Conservation (phyloP, 352 stramenopile genomes). For the Pythium utonaiense region DNA sequence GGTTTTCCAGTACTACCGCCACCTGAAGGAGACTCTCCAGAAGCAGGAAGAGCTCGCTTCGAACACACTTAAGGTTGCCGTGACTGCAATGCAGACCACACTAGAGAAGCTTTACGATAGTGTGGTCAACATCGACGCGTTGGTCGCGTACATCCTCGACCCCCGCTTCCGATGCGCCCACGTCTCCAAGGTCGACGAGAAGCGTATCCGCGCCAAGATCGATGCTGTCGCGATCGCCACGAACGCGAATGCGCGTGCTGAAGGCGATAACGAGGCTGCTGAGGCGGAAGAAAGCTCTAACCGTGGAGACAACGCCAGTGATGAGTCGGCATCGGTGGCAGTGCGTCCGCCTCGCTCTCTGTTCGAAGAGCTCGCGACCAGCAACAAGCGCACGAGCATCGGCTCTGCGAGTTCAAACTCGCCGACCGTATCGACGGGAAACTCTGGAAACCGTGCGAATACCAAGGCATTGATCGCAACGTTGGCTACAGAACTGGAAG, state of each 20-base stretch:
- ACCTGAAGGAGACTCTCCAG: constrained; percentile 9
- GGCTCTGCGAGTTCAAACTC: background rate
- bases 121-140: constrained; percentile 1
- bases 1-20: constrained; percentile 20
- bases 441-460: background rate
- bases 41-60: background rate
- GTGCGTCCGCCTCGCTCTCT: constrained; percentile 11
- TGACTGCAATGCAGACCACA: constrained; percentile 7
- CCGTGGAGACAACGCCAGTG: background rate
- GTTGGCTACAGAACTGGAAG: background rate
- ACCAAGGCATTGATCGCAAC: background rate
- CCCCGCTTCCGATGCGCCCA: constrained; percentile 11
- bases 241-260: background rate
- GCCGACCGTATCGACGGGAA: background rate
- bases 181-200: constrained; percentile 8
- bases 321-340: background rate
- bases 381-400: constrained; percentile 10
- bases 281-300: background rate
- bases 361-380: constrained; percentile 20
- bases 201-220: constrained; percentile 2
- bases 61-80: background rate
- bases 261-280: background rate
- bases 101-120: constrained; percentile 1
- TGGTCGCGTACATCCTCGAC: constrained; percentile 18
- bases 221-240: background rate